Evolutionary conservation across 192 early-diverging fungal species (phyloP), one percentile per base, ranked within the genome.

Genomic region (Obelidium mucronatum): DNA sequence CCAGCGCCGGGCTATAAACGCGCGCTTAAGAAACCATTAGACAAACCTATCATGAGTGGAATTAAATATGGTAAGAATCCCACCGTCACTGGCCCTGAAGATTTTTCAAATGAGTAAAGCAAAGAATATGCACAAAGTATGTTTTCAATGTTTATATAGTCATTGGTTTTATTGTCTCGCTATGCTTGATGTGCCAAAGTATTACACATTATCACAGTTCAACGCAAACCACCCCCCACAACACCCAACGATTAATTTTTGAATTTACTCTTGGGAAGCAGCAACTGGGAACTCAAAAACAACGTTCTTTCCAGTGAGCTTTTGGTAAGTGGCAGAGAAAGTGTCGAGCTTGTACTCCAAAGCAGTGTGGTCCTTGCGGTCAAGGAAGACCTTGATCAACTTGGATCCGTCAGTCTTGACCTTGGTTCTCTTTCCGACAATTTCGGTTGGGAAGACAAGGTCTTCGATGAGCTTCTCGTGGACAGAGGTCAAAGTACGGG

Each of bases 281-380:
- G 73, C 79, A 76, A 82, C 78, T 44, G 86, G 86, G 94, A 99
- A 99, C 89, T 97, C 95, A 83, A 99, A 99, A 75, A 92, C 91
- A 82, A 99, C 96, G 71, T 99, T 94, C 92, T 99, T 99, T 84
- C 95, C 94, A 75, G 97, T 98, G 70, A 97, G 85, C 80, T 92
- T 93, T 88, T 92, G 91, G 95, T 97, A 97, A 67, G 96, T 93
- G 67, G 95, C 87, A 74, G 93, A 91, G 91, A 98, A 99, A 73
- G 96, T 97, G 86, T 96, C 94, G 40, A 99, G 92, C 93, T 97
- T 98, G 94, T 97, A 98, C 87, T 97, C 95, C 62, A 97, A 86
- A 73, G 92, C 92, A 84, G 96, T 99, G 75, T 94, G 91, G 83
- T 99, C 97, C 93, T 99, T 99, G 78, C 88, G 92, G 91, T 98